These are phyloP conservation scores for Pseudopyricularia cyperi DNA, from an alignment of 2,329 filamentous ascomycete species.

Conservation along the genomic window DNA sequence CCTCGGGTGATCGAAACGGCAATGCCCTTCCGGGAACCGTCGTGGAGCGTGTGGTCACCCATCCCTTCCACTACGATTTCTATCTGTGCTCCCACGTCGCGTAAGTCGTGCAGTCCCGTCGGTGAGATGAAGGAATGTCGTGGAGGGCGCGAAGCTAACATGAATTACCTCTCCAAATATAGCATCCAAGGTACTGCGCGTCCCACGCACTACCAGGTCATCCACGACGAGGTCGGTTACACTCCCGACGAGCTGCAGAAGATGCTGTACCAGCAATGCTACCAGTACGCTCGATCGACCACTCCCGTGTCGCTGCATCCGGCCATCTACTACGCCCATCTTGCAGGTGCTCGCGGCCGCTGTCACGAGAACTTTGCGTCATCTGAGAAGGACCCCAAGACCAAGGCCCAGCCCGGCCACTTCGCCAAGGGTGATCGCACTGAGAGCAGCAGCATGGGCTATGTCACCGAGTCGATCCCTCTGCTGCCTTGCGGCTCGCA, in stretches of 20 bases:
- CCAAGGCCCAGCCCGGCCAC: conserved; percentile 16
- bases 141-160: too few species aligned
- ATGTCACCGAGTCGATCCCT: conserved; percentile 9
- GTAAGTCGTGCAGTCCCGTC: neutral
- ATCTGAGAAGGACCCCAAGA: conserved; percentile 32
- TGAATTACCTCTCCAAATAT: neutral
- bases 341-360: conserved; percentile 70
- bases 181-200: conserved; percentile 81
- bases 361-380: conserved; percentile 49
- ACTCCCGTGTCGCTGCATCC: conserved; percentile 84
- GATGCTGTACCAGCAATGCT: conserved; percentile 90
- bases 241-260: conserved; percentile 59
- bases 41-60: conserved; percentile 80
- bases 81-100: conserved; percentile 53
- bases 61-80: conserved; percentile 84
- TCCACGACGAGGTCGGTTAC: conserved; percentile 67
- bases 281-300: conserved; percentile 83
- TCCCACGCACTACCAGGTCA: conserved; percentile 83
- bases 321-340: conserved; percentile 89
- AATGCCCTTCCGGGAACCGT: conserved; percentile 81
- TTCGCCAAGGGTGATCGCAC: conserved; percentile 24
- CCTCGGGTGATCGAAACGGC: conserved; percentile 52
- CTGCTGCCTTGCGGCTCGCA: conserved; percentile 16
- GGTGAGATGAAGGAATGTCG: too few species aligned
- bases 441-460: conserved; percentile 8